Base-by-base conservation (phyloP, 2,329 filamentous ascomycete genomes). In the Dothideomycetes sp. region DNA sequence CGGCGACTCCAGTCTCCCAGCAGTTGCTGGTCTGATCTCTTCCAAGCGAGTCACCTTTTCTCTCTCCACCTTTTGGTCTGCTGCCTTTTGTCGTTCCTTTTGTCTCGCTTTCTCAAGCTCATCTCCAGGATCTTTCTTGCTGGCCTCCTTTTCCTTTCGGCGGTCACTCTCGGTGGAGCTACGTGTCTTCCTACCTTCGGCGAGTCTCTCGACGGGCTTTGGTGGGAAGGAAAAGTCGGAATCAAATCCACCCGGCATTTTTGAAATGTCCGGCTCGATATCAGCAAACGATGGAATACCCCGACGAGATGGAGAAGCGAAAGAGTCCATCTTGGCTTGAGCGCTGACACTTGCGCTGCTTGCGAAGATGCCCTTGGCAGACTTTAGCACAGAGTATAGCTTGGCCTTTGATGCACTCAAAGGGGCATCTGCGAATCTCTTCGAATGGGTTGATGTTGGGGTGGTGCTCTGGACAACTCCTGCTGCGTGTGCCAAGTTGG, bases 331-430 rank as follows among this genome's bases (percentile, higher is more conserved):
- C 48, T 73, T 77, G 3, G 71, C 71, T 33, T 75, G 70, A 34
- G 73, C 73, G 45, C 73, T 75, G 10, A 70, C 59, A 33, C 70
- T 66, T 43, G 70, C 75, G 45, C 73, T 89, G 49, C 83, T 93
- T 14, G 81, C 85, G 46, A 95, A 80, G 36, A 95, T 74, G 11
- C 81, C 84, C 58, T 84, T 89, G 3, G 88, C 91, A 40, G 81
- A 84, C 61, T 87, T 88, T 51, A 95, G 69, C 44, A 94, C 87
- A 8, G 88, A 94, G 34, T 89, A 93, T 35, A 96, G 69, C 57
- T 87, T 93, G 54, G 84, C 85, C 64, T 94, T 96, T 19, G 91
- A 88, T 37, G 91, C 86, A 60, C 88, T 94, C 43, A 95, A 62
- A 4, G 86, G 86, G 43, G 82, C 89, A 49, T 93, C 87, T 57